These are phyloP conservation scores for Talaromyces sp. DNA, from an alignment of 2,329 filamentous ascomycete genomes.

Conservation along the genomic window DNA sequence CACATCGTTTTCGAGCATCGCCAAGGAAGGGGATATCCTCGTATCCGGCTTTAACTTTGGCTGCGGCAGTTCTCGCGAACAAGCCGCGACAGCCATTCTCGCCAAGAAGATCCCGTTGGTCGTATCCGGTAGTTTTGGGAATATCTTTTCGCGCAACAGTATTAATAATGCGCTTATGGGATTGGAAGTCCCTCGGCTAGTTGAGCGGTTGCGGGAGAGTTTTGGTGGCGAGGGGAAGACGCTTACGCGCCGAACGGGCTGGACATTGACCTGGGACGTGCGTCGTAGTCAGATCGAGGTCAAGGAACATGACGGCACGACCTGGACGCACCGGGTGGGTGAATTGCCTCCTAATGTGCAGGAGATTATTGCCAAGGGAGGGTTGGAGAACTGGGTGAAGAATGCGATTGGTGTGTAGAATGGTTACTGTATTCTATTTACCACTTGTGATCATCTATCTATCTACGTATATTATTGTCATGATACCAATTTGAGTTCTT, in stretches of 20 bases:
- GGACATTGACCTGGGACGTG: slow-evolving; percentile 80
- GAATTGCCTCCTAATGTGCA: slow-evolving; percentile 82
- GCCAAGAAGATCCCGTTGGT: slow-evolving; percentile 77
- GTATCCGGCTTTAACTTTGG: slow-evolving; percentile 88
- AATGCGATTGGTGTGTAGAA: slow-evolving; percentile 49
- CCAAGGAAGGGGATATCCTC: slow-evolving; percentile 62
- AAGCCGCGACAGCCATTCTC: slow-evolving; percentile 81
- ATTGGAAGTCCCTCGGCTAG: slow-evolving; percentile 34
- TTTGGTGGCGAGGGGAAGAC: slow-evolving; percentile 44
- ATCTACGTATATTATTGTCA: too few species aligned
- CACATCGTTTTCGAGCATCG: slow-evolving; percentile 26
- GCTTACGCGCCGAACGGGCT: slow-evolving; percentile 69
- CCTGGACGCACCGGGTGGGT: slow-evolving; percentile 76
- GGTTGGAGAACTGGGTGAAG: slow-evolving; percentile 79
- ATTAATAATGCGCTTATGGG: slow-evolving; percentile 42
- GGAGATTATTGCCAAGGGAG: slow-evolving; percentile 72
- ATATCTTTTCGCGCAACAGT: slow-evolving; percentile 64
- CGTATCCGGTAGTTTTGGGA: slow-evolving; percentile 73
- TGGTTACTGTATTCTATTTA: not conserved
- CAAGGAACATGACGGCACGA: slow-evolving; percentile 60
- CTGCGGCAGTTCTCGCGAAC: slow-evolving; percentile 64
- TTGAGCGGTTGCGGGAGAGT: slow-evolving; percentile 31
- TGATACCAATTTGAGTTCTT: slow-evolving; percentile 2
- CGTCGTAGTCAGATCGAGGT: slow-evolving; percentile 64
- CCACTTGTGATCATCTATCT: too few species aligned